These are phyloP conservation scores for Sinapis alba DNA, from an alignment of 441 rosid species.

Conservation along the genomic window DNA sequence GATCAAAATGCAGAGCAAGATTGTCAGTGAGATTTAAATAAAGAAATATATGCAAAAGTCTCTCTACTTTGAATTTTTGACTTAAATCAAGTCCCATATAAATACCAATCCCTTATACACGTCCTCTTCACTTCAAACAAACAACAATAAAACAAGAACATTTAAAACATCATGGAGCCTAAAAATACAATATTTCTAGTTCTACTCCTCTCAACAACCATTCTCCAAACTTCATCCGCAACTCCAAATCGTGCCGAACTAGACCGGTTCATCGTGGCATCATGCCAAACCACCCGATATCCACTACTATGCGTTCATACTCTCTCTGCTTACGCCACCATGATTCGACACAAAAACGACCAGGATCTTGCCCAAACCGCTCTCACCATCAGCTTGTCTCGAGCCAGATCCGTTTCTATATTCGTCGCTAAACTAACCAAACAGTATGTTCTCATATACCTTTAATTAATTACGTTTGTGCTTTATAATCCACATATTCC, in stretches of 20 bases:
- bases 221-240: slow-evolving; percentile 26
- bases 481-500: background rate
- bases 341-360: slow-evolving; percentile 55
- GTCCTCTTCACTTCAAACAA: slow-evolving; percentile 11
- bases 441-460: slow-evolving; percentile 30
- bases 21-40: slow-evolving; percentile 1
- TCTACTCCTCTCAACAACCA: slow-evolving; percentile 25
- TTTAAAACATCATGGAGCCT: slow-evolving; percentile 18
- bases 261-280: slow-evolving; percentile 47
- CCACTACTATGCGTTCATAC: slow-evolving; percentile 64
- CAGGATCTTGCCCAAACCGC: slow-evolving; percentile 69
- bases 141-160: background rate
- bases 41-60: background rate
- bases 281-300: slow-evolving; percentile 71
- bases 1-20: slow-evolving; percentile 18
- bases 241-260: slow-evolving; percentile 36
- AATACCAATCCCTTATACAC: background rate
- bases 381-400: slow-evolving; percentile 61
- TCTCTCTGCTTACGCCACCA: slow-evolving; percentile 60
- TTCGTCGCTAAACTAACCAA: slow-evolving; percentile 51
- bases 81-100: slow-evolving; percentile 21
- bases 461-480: background rate
- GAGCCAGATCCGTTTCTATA: slow-evolving; percentile 54
- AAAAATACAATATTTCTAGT: slow-evolving; percentile 18
- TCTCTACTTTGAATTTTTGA: slow-evolving; percentile 18